Conservation (phyloP, 1,284 basidiomycete genomes). For the Malassezia yamatoensis region DNA sequence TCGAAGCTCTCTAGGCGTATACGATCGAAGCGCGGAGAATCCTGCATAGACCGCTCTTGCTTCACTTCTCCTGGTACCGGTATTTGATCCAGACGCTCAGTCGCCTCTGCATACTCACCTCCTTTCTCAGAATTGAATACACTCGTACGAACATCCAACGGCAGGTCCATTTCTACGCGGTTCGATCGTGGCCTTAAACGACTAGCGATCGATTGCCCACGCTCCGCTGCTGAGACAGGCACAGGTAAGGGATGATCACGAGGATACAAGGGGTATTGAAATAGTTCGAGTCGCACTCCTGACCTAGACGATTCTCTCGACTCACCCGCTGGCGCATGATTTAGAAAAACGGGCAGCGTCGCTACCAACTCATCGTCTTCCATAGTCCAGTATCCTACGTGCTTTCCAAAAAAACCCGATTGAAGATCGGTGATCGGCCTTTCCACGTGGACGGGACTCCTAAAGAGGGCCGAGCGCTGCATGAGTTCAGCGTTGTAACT, state of each 20-base stretch:
- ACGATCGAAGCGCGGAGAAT: conserved; percentile 26
- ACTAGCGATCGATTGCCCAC: conserved; percentile 30
- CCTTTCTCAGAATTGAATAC: conserved; percentile 42
- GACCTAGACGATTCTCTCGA: not conserved
- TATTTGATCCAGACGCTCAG: conserved; percentile 13
- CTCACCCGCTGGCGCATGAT: conserved; percentile 26
- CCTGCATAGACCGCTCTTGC: conserved; percentile 17
- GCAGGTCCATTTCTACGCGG: conserved; percentile 42
- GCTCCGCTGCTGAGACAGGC: conserved; percentile 33
- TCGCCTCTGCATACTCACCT: conserved; percentile 24
- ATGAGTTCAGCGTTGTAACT: too few relatives aligned
- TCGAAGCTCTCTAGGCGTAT: conserved; percentile 35
- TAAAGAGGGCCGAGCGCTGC: too few relatives aligned
- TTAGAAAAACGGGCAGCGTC: conserved; percentile 42
- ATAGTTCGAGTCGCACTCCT: conserved; percentile 24
- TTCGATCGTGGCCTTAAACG: conserved; percentile 39
- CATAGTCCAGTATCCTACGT: not conserved
- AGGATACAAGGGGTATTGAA: conserved; percentile 43
- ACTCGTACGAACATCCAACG: conserved; percentile 35
- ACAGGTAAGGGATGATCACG: conserved; percentile 35
- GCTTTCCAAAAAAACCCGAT: not conserved
- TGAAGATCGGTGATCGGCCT: not conserved
- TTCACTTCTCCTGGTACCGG: conserved; percentile 21
- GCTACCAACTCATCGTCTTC: conserved; percentile 25
- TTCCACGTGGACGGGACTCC: not conserved